Conservation (phyloP, 345 rosid genomes). For the Dipteronia sinensis region DNA sequence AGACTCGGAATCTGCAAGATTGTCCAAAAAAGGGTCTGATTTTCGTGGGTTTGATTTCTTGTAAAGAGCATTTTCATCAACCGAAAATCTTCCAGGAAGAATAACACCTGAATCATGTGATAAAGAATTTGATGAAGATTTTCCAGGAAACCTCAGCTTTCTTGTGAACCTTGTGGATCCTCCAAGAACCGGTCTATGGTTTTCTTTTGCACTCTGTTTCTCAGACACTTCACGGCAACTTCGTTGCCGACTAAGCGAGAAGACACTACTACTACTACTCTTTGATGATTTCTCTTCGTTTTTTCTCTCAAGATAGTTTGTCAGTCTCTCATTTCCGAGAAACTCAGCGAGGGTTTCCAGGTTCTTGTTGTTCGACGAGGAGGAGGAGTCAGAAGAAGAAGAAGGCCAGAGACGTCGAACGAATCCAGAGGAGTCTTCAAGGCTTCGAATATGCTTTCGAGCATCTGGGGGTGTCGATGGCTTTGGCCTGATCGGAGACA, state of each 20-base stretch:
- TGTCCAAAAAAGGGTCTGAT: constrained; percentile 32
- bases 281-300: constrained; percentile 18
- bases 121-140: constrained; percentile 34
- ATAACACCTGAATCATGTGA: constrained; percentile 1
- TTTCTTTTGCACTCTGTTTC: constrained; percentile 46
- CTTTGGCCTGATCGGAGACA: constrained; percentile 30
- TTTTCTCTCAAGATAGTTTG: constrained; percentile 38
- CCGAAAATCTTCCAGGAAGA: constrained; percentile 54
- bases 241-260: constrained; percentile 37
- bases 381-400: constrained; percentile 18
- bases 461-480: constrained; percentile 23
- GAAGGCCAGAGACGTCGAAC: constrained; percentile 60
- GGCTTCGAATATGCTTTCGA: constrained; percentile 31
- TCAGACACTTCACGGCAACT: constrained; percentile 36
- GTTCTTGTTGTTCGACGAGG: constrained; percentile 39
- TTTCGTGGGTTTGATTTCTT: constrained; percentile 29
- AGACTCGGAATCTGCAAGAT: constrained; percentile 48
- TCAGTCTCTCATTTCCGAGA: constrained; percentile 51
- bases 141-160: constrained; percentile 42
- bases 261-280: background rate
- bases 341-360: constrained; percentile 49
- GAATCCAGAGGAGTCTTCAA: constrained; percentile 30
- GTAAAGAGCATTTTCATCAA: constrained; percentile 49
- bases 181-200: constrained; percentile 49
- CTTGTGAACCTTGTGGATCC: constrained; percentile 59